Base-by-base conservation (phyloP, 2,329 filamentous ascomycete species). In the Fusarium floridanum region DNA sequence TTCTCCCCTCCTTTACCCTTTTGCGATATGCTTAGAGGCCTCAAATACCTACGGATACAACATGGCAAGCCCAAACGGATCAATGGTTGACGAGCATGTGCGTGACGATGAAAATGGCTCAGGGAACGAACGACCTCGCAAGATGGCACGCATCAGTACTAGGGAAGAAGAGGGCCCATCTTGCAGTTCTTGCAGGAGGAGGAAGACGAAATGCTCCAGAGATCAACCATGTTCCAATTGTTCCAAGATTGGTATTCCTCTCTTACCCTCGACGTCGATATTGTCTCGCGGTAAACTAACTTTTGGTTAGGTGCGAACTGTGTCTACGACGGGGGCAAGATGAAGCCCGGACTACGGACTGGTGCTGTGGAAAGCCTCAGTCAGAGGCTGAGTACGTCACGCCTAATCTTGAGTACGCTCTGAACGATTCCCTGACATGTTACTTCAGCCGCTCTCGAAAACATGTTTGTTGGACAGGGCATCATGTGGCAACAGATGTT, bases 381-480 rank as follows among this genome's bases (percentile, higher is more conserved):
- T 39, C 82, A 83, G 66, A 73, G 82, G 66, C 70, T 83, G 24
- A 76, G 77, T 77, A 72, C 57, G 75, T 76, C 24, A 53, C 7
- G 17, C 24, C 53, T 5, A 24, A 32, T 10, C 2, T 24, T 10
- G 16, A 53, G 48, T n/a, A 12, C 17, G 9, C 16, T n/a, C 9
- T 67, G 20, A 50, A 10, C 17, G 4, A 8, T 20, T 34, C 6
- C 32, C 53, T 34, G 20, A 34, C 11, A 32, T 24, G 3, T 20
- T 22, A 39, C 6, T 11, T 20, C 11, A 75, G 73, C 69, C 7
- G 27, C 77, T 5, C 75, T 84, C 9, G 82, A 84, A 64, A 81
- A 83, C 60, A 84, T 84, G 82, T 84, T 84, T 62, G 76, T 84
- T 3, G 82, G 82, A 1, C 82, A 84, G 45, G 80, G 82, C 2